phyloP scores from a whole-genome alignment of 2,329 filamentous ascomycete species.

The Helicocarpus griseus region DNA sequence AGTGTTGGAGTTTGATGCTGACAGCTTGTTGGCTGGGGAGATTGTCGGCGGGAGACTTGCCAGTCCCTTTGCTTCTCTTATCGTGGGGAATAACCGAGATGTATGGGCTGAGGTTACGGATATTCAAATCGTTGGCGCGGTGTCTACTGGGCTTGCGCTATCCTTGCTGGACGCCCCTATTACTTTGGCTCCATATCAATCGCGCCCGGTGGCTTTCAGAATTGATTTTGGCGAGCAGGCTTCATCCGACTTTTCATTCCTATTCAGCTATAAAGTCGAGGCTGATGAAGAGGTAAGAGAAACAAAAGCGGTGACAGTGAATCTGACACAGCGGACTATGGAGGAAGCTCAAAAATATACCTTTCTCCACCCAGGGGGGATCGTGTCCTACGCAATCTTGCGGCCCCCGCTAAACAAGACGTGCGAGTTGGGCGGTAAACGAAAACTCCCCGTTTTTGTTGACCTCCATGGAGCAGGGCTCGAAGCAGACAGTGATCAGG shows the following conservation, averaged over 20 bases:
- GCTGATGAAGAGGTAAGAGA: not conserved
- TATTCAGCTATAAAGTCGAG: constrained; percentile 13
- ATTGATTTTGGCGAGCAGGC: constrained; percentile 10
- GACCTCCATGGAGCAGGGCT: constrained; percentile 49
- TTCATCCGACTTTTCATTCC: constrained; percentile 11
- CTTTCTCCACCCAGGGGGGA: constrained; percentile 44
- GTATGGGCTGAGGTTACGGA: constrained; percentile 14
- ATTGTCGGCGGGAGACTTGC: constrained; percentile 40
- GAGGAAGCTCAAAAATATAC: constrained; percentile 45
- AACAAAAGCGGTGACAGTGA: constrained; percentile 13
- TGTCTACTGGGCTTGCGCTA: not conserved
- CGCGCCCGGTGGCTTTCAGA: constrained; percentile 24
- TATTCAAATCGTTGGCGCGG: constrained; percentile 10
- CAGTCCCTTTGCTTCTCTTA: constrained; percentile 39
- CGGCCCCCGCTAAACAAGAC: constrained; percentile 38
- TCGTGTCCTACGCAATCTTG: constrained; percentile 49
- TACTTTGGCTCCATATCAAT: constrained; percentile 24
- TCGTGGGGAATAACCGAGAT: constrained; percentile 37
- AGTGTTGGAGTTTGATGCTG: constrained; percentile 21
- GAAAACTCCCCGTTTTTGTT: constrained; percentile 40
- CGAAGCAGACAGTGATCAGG: constrained; percentile 41
- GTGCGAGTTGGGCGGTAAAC: constrained; percentile 14
- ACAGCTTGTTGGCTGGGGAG: constrained; percentile 41
- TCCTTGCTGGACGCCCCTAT: constrained; percentile 10
- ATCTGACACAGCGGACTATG: constrained; percentile 15